A percentile compares a stretch with the other conserved stretches of the same genome.
These are phyloP conservation scores for Puccinia polysora DNA, from an alignment of 1,284 basidiomycete genomes.

Conservation along the genomic window DNA sequence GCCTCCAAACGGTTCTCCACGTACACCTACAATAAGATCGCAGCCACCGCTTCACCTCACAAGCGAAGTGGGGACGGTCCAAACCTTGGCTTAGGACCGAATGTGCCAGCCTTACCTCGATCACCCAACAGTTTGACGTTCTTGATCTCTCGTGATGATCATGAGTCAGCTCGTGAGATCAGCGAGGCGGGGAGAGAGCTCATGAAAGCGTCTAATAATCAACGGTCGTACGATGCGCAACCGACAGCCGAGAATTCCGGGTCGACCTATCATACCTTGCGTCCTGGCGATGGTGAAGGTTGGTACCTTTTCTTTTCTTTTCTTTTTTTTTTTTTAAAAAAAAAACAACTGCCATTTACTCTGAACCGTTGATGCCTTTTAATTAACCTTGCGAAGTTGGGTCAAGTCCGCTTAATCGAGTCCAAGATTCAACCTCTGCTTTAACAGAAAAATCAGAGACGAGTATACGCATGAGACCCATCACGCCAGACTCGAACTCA, in stretches of 20 bases:
- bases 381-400: no score
- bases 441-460: slow-evolving; percentile 27
- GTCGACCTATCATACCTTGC: background rate
- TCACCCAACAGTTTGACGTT: slow-evolving; percentile 29
- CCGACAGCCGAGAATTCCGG: background rate
- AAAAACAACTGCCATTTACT: no score
- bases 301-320: background rate
- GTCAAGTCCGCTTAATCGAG: slow-evolving; percentile 2
- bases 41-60: slow-evolving; percentile 52
- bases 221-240: slow-evolving; percentile 6
- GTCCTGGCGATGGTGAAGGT: background rate
- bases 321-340: no score
- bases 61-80: slow-evolving; percentile 14
- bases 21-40: slow-evolving; percentile 93
- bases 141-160: slow-evolving; percentile 22
- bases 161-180: slow-evolving; percentile 4
- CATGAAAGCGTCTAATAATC: slow-evolving; percentile 4
- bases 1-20: slow-evolving; percentile 95
- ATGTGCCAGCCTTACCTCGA: slow-evolving; percentile 30
- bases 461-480: slow-evolving; percentile 48
- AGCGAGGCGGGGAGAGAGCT: slow-evolving; percentile 29
- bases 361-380: no score
- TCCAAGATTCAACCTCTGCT: slow-evolving; percentile 2
- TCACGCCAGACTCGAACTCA: slow-evolving; percentile 40
- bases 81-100: slow-evolving; percentile 11